Conservation (phyloP, 2,329 filamentous ascomycete genomes). For the Chrysoporthe austroafricana region DNA sequence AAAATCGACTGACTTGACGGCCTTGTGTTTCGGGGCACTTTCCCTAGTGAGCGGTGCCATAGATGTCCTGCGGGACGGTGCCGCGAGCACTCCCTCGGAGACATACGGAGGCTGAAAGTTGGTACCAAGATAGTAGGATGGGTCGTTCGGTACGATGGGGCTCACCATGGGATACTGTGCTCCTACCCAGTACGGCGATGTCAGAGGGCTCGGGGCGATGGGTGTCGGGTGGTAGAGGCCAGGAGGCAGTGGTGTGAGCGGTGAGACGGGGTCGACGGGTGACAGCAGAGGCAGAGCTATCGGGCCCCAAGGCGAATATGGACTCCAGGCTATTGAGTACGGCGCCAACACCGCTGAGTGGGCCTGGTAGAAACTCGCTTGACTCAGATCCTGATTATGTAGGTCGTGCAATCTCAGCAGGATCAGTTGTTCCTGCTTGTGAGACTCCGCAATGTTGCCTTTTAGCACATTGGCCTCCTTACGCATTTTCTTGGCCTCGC, state of each 20-base stretch:
- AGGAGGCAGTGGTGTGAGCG: conserved; percentile 25
- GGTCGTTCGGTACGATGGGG: conserved; percentile 1
- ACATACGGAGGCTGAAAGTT: conserved; percentile 10
- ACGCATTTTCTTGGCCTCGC: conserved; percentile 34
- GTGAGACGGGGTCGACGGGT: conserved; percentile 29
- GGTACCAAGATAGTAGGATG: conserved; percentile 2
- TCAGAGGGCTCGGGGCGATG: conserved; percentile 13
- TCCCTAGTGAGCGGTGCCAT: background rate
- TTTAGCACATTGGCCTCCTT: conserved; percentile 49
- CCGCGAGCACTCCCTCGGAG: conserved; percentile 1
- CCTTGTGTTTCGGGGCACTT: conserved; percentile 3
- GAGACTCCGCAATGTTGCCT: conserved; percentile 47
- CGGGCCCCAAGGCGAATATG: conserved; percentile 26
- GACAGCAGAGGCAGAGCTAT: conserved; percentile 37
- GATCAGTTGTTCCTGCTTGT: conserved; percentile 51
- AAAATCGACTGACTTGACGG: background rate
- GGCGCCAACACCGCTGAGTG: conserved; percentile 32
- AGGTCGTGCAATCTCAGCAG: conserved; percentile 53
- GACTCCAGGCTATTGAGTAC: conserved; percentile 17
- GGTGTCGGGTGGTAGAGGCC: conserved; percentile 21
- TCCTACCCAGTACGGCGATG: conserved; percentile 18
- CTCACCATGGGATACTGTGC: background rate
- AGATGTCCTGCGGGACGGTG: conserved; percentile 5
- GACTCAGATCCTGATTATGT: conserved; percentile 51
- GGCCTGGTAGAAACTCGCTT: conserved; percentile 44